Base-by-base conservation (phyloP, 805 yeast genomes). In the Yamadazyma kitorensis region DNA sequence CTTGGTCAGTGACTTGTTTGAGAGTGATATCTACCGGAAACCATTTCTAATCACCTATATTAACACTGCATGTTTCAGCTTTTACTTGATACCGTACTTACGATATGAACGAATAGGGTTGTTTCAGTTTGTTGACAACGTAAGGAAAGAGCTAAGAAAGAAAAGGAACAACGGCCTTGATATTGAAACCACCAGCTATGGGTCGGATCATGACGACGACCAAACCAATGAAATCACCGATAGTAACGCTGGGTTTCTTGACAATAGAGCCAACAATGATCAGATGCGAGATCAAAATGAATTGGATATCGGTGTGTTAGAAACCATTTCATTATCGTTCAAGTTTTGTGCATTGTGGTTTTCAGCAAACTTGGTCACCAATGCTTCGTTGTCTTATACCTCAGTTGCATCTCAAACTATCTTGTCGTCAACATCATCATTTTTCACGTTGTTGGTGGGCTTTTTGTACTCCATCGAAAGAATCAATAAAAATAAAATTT, bases 401-500 rank as follows among this genome's bases (percentile, higher is more conserved):
- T 80, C 89, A 9, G 98, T 93, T 14, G 94, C 95, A 2, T 82
- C 93, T 10, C 97, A 94, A 51, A 93, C 98, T 3, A 91, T 93
- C 16, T 61, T 93, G 24, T 84, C 96, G 12, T 84, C 96, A 23
- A 89, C 98, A 0, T 82, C 95, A 4, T 85, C 96, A 6, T 88
- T 93, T 54, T 93, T 93, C 74, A 93, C 98, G 0, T 70, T 93
- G 24, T 47, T 89, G 1, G 72, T 91, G 6, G 98, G 98, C 1
- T 76, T 80, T 34, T 43, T 84, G 17, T 80, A 79, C 38, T 67
- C 80, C 19, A 76, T 88, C 1, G 98, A 91, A 57, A 60, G 57
- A 17, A 74, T 91, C 51, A 82, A 78, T 47, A 51, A 55, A 12
- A 64, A 72, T 30, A 93, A 91, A 53, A 49, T 88, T 1, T 45